Evolutionary conservation across 108 stramenopile species (phyloP).

Genomic region (Cyclotella sp.): DNA sequence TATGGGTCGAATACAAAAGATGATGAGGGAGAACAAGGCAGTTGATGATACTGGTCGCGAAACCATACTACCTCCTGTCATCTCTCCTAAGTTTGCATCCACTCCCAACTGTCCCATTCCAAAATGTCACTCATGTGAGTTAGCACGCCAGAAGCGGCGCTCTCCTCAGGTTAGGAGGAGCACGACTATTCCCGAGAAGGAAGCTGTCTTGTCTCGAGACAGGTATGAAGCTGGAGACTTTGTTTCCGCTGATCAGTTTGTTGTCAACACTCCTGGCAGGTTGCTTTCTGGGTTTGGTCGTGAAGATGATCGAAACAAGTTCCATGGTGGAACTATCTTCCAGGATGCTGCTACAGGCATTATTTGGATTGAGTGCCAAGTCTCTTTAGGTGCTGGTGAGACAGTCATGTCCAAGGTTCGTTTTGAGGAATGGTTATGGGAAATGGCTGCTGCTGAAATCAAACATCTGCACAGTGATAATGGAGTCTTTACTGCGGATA

Average conservation of each 20-base stretch:
- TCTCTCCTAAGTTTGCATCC: background rate
- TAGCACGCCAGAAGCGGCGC: no score
- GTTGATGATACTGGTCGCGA: no score
- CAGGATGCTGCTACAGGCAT: slow-evolving; percentile 33
- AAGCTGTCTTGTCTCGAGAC: no score
- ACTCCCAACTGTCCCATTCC: background rate
- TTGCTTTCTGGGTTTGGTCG: slow-evolving; percentile 29
- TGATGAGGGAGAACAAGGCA: background rate
- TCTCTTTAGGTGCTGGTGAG: no score
- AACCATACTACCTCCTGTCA: background rate
- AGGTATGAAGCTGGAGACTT: no score
- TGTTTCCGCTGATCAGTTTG: no score
- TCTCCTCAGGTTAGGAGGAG: no score
- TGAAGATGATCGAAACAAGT: background rate
- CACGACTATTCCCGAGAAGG: no score
- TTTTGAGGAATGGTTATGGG: slow-evolving; percentile 37
- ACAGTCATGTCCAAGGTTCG: no score
- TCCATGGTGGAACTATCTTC: slow-evolving; percentile 55
- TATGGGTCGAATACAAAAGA: background rate
- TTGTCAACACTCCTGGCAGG: no score
- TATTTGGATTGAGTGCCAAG: slow-evolving; percentile 34
- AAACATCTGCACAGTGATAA: slow-evolving; percentile 45
- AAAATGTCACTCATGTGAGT: no score
- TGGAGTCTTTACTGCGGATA: slow-evolving; percentile 25
- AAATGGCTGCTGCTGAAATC: slow-evolving; percentile 24